phyloP scores from a whole-genome alignment of 192 early-diverging fungal genomes.

The Chytriomyces confervae region DNA sequence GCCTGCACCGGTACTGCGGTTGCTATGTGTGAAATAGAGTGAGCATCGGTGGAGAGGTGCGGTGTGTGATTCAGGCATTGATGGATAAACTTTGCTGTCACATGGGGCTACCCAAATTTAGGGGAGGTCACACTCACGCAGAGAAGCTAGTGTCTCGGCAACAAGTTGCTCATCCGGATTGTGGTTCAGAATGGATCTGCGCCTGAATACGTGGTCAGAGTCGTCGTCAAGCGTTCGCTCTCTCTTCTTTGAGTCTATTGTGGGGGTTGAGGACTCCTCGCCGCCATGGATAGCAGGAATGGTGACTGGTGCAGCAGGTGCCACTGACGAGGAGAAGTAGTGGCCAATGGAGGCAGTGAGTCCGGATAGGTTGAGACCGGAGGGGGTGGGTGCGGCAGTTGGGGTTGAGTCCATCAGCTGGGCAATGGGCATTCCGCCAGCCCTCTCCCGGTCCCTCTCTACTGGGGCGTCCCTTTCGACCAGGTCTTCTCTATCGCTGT shows the following conservation, averaged over 20 bases:
- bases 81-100: background rate
- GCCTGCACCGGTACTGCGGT: background rate
- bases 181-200: background rate
- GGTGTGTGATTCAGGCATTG: background rate
- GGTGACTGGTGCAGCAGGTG: background rate
- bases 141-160: conserved; percentile 49
- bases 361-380: background rate
- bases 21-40: background rate
- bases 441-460: too few relatives aligned
- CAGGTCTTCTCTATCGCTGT: background rate
- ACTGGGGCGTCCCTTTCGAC: background rate
- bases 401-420: background rate
- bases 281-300: background rate
- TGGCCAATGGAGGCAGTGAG: background rate
- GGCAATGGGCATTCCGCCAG: background rate
- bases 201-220: background rate
- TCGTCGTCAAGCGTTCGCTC: conserved; percentile 6
- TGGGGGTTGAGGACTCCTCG: background rate
- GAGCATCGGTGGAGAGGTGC: background rate
- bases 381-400: background rate
- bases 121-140: conserved; percentile 12
- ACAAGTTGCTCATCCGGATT: conserved; percentile 49
- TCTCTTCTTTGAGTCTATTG: background rate
- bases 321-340: background rate
- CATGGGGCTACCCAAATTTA: background rate